phyloP scores from a whole-genome alignment of 441 rosid species.

The Daphne laureola region DNA sequence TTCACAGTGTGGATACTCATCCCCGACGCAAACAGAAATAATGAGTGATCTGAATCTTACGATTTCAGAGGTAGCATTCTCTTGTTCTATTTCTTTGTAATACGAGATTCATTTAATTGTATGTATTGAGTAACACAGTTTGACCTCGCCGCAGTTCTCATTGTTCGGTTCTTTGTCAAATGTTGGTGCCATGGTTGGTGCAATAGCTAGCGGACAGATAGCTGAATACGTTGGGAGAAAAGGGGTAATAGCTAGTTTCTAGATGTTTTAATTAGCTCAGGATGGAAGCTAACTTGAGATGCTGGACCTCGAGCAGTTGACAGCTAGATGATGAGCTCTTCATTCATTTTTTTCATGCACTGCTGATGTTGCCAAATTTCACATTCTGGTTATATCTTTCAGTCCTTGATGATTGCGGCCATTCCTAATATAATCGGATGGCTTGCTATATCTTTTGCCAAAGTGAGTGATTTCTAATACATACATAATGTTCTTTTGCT shows the following conservation, averaged over 20 bases:
- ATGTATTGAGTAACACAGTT: background rate
- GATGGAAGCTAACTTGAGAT: background rate
- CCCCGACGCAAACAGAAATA: constrained; percentile 58
- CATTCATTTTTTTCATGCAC: background rate
- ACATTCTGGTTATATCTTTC: constrained; percentile 16
- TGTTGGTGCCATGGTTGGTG: constrained; percentile 82
- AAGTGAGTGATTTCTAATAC: constrained; percentile 31
- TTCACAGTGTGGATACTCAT: constrained; percentile 57
- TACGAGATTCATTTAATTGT: background rate
- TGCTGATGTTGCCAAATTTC: background rate
- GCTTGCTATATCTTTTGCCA: constrained; percentile 59
- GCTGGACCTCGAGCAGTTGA: too few relatives aligned
- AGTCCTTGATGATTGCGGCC: constrained; percentile 74
- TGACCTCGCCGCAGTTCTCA: constrained; percentile 37
- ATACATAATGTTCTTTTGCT: background rate
- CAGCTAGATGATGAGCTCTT: background rate
- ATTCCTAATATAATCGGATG: constrained; percentile 70
- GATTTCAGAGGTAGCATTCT: constrained; percentile 39
- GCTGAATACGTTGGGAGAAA: constrained; percentile 70
- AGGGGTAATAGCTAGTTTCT: constrained; percentile 37
- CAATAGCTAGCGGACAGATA: constrained; percentile 75
- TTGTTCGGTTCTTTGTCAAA: constrained; percentile 64
- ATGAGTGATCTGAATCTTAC: constrained; percentile 50
- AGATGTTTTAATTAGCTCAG: background rate
- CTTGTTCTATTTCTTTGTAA: background rate